Conservation (phyloP, 306 rosid genomes). For the Trichosanthes cucumerina region DNA sequence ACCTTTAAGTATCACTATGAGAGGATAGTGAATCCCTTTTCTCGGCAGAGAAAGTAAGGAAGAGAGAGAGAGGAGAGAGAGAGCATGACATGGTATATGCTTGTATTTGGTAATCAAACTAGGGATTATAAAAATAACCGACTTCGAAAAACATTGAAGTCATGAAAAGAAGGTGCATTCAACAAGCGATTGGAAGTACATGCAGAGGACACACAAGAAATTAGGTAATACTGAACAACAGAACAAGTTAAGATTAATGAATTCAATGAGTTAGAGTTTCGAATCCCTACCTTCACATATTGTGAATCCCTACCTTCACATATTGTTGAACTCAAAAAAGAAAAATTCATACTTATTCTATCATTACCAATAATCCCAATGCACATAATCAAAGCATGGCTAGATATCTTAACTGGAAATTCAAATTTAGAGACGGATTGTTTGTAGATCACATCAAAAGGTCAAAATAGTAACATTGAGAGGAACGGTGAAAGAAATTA, state of each 20-base stretch:
- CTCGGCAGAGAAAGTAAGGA: neutral
- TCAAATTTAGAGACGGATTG: neutral
- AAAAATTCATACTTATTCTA: neutral
- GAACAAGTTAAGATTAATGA: neutral
- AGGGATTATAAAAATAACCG: neutral
- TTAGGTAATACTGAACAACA: neutral
- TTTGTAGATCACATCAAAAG: neutral
- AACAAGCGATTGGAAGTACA: neutral
- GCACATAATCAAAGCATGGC: neutral
- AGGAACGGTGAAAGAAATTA: neutral
- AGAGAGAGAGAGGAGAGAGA: neutral
- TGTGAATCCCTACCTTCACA: no score
- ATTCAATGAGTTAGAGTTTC: neutral
- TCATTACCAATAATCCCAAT: neutral
- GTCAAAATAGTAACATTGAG: neutral
- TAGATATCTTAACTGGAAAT: neutral
- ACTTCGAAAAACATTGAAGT: neutral
- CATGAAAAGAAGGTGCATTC: neutral
- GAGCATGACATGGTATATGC: neutral
- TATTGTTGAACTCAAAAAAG: no score
- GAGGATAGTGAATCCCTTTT: neutral
- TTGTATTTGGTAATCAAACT: neutral
- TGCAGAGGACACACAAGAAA: neutral
- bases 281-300: no score
- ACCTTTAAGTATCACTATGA: neutral